Evolutionary conservation across 768 basidiomycete species (phyloP), one percentile per base, ranked within the genome.

Genomic region (Holtermanniella nyarrowii): DNA sequence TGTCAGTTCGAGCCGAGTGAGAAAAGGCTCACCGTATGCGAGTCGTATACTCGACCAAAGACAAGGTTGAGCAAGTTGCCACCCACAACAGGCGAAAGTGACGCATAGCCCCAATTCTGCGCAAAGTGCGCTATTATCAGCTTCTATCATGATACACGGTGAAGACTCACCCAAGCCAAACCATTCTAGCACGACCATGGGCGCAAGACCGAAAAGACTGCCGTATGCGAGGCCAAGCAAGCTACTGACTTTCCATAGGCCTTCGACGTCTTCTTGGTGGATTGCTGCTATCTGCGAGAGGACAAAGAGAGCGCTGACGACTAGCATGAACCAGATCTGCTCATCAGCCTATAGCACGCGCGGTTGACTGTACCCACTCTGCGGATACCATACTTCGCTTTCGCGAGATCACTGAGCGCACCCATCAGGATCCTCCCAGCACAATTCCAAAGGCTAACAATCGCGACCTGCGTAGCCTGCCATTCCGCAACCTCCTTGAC

Each of bases 391-490:
- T 61, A 60, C 22, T 56, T 53, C 12, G 59, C 56, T 47, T 68
- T 71, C n/a, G 58, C 58, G 18, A 62, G 49, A 48, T 72, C 71
- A 37, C 14, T 5, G 0, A 7, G 61, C 65, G 50, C 42, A 39
- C 65, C 88, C 16, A 88, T 82, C 23, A 81, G 52, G 43, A 91
- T 78, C 39, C 90, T 80, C 1, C 88, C 88, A 1, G 76, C 59
- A 51, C 82, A 93, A 65, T 88, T 95, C 72, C 81, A 83, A 22
- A 91, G 51, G 61, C 85, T 88, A 57, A 91, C 77, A 3, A 79
- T 76, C 0, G 88, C 87, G 0, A 95, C 90, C 62, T 95, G 88
- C 3, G 79, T 75, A 0, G 86, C 81, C 73, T 95, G 90, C 80
- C 82, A 84, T 48, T 78, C 77, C 1, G 82, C 76, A 0, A 85